These are phyloP conservation scores for Fusarium sp. DNA, from an alignment of 2,329 filamentous ascomycete species.

Conservation along the genomic window DNA sequence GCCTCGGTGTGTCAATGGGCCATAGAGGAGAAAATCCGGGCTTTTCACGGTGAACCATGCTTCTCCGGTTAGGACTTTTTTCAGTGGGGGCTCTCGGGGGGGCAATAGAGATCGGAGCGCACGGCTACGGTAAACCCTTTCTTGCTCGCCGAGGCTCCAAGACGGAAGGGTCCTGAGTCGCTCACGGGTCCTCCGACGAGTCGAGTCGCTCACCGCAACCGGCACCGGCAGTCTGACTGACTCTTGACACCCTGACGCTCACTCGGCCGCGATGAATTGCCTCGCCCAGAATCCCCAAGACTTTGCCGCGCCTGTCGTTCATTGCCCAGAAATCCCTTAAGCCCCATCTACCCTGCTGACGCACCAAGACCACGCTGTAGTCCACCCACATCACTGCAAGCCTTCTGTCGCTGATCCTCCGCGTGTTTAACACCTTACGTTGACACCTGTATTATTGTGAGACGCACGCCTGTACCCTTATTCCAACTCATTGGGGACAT, in stretches of 20 bases:
- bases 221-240: constrained; percentile 6
- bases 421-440: not conserved
- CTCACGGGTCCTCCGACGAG: constrained; percentile 15
- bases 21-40: constrained; percentile 23
- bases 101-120: constrained; percentile 7
- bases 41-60: constrained; percentile 35
- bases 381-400: constrained; percentile 21
- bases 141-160: constrained; percentile 25
- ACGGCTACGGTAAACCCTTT: constrained; percentile 23
- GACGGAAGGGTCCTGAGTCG: constrained; percentile 24
- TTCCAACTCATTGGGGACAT: not conserved
- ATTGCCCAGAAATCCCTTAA: constrained; percentile 5
- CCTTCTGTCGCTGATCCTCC: constrained; percentile 8
- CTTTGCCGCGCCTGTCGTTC: constrained; percentile 31
- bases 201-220: constrained; percentile 30
- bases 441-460: not conserved
- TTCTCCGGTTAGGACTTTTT: constrained; percentile 28
- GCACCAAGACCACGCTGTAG: constrained; percentile 20
- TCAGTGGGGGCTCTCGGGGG: constrained; percentile 12
- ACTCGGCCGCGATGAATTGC: constrained; percentile 5
- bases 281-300: constrained; percentile 7
- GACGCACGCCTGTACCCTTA: constrained; percentile 1
- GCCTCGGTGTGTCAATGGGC: constrained; percentile 39
- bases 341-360: constrained; percentile 2
- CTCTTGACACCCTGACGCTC: constrained; percentile 2